These are phyloP conservation scores for Geotrichum bryndzae DNA, from an alignment of 1,139 yeast genomes.

Conservation along the genomic window DNA sequence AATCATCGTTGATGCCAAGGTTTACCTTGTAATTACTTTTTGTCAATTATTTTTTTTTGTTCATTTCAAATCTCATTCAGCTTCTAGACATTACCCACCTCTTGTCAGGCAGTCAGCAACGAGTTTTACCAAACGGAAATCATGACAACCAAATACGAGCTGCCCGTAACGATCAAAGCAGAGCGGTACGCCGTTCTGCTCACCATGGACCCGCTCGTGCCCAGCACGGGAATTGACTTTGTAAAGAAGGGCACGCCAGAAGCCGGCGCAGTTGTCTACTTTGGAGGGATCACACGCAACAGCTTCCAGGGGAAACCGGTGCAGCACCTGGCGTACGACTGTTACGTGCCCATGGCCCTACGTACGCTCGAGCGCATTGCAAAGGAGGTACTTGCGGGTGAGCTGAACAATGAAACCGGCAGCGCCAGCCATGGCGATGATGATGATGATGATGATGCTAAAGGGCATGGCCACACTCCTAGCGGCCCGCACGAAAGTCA, in stretches of 20 bases:
- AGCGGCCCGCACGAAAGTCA: neutral
- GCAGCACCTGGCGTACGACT: conserved; percentile 38
- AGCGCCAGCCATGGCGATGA: conserved; percentile 23
- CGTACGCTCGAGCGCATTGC: conserved; percentile 37
- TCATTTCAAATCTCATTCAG: too few relatives aligned
- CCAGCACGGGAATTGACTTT: conserved; percentile 21
- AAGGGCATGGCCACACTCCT: too few relatives aligned
- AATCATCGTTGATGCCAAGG: too few relatives aligned
- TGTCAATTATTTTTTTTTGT: too few relatives aligned
- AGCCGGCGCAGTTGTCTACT: conserved; percentile 45
- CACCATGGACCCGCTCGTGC: conserved; percentile 7
- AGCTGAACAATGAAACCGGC: too few relatives aligned
- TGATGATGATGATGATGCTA: too few relatives aligned
- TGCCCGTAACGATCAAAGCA: neutral
- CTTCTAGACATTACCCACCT: too few relatives aligned
- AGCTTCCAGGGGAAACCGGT: conserved; percentile 40
- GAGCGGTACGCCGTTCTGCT: neutral
- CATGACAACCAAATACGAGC: neutral
- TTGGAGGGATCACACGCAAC: conserved; percentile 47
- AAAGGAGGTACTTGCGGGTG: conserved; percentile 27
- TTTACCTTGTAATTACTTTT: too few relatives aligned
- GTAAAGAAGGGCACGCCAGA: conserved; percentile 27
- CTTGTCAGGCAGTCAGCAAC: too few relatives aligned
- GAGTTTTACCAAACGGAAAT: neutral
- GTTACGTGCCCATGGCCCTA: conserved; percentile 40